Percentiles rank a stretch among this genome's conserved stretches.
Conservation (phyloP, 768 basidiomycete genomes). For the Filobasidium wieringae region DNA sequence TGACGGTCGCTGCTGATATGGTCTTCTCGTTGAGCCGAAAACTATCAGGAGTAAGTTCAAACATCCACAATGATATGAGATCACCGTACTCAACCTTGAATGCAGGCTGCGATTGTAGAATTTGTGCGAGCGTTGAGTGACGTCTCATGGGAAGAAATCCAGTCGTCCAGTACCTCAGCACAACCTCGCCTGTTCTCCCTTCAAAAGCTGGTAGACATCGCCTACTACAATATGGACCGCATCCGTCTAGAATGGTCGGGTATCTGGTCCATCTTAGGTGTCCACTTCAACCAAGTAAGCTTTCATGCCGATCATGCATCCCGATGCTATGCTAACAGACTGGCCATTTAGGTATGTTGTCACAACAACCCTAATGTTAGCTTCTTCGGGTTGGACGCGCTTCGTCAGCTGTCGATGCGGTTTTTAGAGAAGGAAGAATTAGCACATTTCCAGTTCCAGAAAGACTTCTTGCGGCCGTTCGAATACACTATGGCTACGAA, state of each 20-base stretch:
- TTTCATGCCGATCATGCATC: neutral
- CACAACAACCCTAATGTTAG: slow-evolving; percentile 94
- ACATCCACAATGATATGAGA: neutral
- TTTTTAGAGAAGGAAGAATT: slow-evolving; percentile 98
- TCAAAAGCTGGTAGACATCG: slow-evolving; percentile 96
- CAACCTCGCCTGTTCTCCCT: slow-evolving; percentile 91
- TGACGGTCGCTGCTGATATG: slow-evolving; percentile 98
- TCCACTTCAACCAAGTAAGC: slow-evolving; percentile 91
- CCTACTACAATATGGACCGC: slow-evolving; percentile 98
- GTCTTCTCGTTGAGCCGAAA: slow-evolving; percentile 94
- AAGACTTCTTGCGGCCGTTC: slow-evolving; percentile 95
- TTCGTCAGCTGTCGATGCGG: slow-evolving; percentile 93
- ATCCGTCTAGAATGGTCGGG: slow-evolving; percentile 98
- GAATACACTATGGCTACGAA: slow-evolving; percentile 97
- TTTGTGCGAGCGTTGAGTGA: slow-evolving; percentile 92
- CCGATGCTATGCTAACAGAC: neutral
- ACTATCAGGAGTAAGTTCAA: slow-evolving; percentile 67
- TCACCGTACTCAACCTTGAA: neutral
- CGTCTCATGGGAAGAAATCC: slow-evolving; percentile 98
- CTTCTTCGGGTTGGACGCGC: slow-evolving; percentile 90
- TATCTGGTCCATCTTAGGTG: slow-evolving; percentile 93
- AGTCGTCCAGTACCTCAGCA: slow-evolving; percentile 86
- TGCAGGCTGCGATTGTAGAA: slow-evolving; percentile 86
- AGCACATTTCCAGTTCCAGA: slow-evolving; percentile 97
- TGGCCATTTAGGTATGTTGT: slow-evolving; percentile 67